Base-by-base conservation (phyloP, 106 monocot species). In the Triglochin maritima region DNA sequence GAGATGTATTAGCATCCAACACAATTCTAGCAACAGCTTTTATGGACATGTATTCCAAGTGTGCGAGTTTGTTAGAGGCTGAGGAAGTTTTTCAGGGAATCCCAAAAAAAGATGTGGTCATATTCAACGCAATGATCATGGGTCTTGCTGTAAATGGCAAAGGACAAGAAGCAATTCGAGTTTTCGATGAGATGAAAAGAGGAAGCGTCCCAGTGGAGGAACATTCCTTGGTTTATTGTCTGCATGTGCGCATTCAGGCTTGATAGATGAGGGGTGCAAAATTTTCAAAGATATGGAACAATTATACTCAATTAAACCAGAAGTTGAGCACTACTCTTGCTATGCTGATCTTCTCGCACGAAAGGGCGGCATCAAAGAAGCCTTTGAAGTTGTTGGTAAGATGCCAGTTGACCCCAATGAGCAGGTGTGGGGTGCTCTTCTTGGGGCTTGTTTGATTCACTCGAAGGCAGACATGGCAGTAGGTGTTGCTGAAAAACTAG, bases 261-360 rank as follows among this genome's bases (percentile, higher is more conserved):
- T 82, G 61, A 68, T 82, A 7, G 42, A 55, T 8, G 52, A 82
- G 57, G 82, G 78, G 2, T 62, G 78, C 7, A 42, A 3, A 46
- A 17, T 78, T 13, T 78, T 82, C 29, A 54, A 14, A 10, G 71
- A 72, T 15, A 82, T 82, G 75, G n/a, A 60, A 4, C 50, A 43
- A 12, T 7, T 67, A 4, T 73, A 73, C 46, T 65, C 47, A 7
- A 29, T 75, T 5, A 55, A 47, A 57, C 75, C 78, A 8, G 72
- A 65, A 56, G 11, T 79, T 48, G 82, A 82, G 50, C 78, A 75
- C 53, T 79, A 75, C 13, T 58, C 78, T 17, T 82, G 70, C 56
- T 79, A 66, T 48, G 11, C 71, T 45, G 74, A 82, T 74, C 78
- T 82, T 49, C 70, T 82, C 49, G 74, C 78, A 11, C 78, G 82